Evolutionary conservation across 768 basidiomycete genomes (phyloP).

Genomic region (Stropharia rugosoannulata): DNA sequence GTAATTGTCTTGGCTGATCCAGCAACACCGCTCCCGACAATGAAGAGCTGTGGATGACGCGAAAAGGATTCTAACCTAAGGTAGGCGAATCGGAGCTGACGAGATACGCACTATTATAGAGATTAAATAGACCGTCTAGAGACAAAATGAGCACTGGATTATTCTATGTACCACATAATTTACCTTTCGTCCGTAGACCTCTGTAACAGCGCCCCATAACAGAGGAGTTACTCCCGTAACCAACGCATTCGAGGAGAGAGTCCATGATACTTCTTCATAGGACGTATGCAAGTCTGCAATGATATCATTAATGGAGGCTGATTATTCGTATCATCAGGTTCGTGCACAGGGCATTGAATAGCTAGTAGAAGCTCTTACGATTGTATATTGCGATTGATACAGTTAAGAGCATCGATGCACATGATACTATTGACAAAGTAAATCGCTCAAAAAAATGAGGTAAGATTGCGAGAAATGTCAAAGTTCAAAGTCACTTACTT

Average conservation of each 20-base stretch:
- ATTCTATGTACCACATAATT: background rate
- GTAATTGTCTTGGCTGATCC: conserved; percentile 5
- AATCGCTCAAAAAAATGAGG: conserved; percentile 2
- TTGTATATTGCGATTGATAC: conserved; percentile 11
- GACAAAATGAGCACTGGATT: background rate
- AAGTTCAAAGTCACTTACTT: background rate
- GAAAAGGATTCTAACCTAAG: background rate
- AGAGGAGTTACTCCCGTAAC: conserved; percentile 4
- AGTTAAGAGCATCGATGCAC: conserved; percentile 8
- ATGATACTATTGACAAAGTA: conserved; percentile 9
- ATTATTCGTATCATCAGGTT: background rate
- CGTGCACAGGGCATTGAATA: background rate
- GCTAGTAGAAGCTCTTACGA: conserved; percentile 1
- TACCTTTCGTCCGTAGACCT: conserved; percentile 8
- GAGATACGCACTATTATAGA: background rate
- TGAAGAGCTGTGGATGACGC: conserved; percentile 1
- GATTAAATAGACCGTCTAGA: conserved; percentile 1
- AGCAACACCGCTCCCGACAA: conserved; percentile 5
- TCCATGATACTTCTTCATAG: conserved; percentile 9
- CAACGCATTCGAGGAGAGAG: conserved; percentile 7
- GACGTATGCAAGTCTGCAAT: conserved; percentile 6
- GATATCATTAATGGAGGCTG: conserved; percentile 8
- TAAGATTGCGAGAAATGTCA: background rate
- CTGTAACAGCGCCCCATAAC: conserved; percentile 6
- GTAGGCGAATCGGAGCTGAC: background rate